Base-by-base conservation (phyloP, 129 eudicot species). In the Smallanthus sonchifolius region DNA sequence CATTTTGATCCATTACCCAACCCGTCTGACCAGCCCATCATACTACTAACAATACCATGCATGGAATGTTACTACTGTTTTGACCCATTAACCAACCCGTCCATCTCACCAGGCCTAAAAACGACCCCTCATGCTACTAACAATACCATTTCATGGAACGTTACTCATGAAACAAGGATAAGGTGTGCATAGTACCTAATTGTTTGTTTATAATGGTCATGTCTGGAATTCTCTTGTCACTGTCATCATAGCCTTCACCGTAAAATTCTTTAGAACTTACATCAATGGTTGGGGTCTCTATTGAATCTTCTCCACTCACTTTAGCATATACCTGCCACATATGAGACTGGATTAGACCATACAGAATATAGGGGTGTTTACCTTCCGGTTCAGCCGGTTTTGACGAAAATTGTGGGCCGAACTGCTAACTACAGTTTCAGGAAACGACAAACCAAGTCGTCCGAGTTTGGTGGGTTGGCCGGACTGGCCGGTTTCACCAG, bases 171-270 rank as follows among this genome's bases (percentile, higher is more conserved):
- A 44, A 62, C 61, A 61, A 61, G 19, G 9, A 61, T 74, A 74
- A 61, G 61, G 14, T 44, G 39, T 34, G 16, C 2, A 70, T 37
- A 1, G 15, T 89, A 92, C 98, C 98, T 70, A 92, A 86, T 77
- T 89, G 98, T 77, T 75, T 79, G 86, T 92, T 89, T 30, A 92
- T 92, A 48, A 92, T 92, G 78, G 98, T 87, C 98, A 92, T 92
- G 80, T 92, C 98, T 17, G 98, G 98, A 69, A 92, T 92, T 72
- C 98, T 79, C 79, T 92, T 92, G 86, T 92, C 98, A 83, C 98
- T 92, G 79, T 92, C 96, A 62, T 92, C 98, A 60, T 92, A 89
- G 3, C 98, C 98, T 81, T 78, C 98, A 34, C 98, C 98, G 14
- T 92, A 92, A 48, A 92, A 92, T 70, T 92, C 98, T 84, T 92